Evolutionary conservation across 495 filamentous ascomycete genomes (phyloP), one percentile per base, ranked within the genome.

Genomic region (Chaetomium fimeti): DNA sequence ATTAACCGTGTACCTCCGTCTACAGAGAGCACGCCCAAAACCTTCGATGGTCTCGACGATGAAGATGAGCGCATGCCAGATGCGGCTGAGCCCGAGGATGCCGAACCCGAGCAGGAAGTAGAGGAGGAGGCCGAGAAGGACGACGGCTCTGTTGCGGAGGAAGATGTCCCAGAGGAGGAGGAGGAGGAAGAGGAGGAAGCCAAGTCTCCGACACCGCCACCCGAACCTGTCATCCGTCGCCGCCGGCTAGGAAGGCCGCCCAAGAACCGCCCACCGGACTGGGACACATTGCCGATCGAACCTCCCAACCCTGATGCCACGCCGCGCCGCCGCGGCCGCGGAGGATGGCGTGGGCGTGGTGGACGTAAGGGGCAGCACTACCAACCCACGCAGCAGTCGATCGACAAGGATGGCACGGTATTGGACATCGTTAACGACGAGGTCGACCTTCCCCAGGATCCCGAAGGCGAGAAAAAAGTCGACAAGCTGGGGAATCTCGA

Each of bases 331-430:
- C 84, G 85, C 65, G 88, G 91, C 45, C 83, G 92, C 47, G 89
- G 92, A 64, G 82, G 88, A 55, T 84, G 84, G 68, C 74, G 82
- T 59, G 85, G 85, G 61, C 81, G 85, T 15, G 89, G 90, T 62
- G 91, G 91, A 5, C 85, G 88, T 55, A 84, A 90, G 57, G 90
- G 89, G 43, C 90, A 89, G 3, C 87, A 91, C 22, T 87, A 84
- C 15, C 90, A 94, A 68, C 76, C 77, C 18, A 79, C 75, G 2
- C 77, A 92, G 64, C 90, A 96, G 36, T 88, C 91, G 1, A 85
- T 97, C 62, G 94, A 98, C 76, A 96, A 97, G 71, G 93, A 97
- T 69, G 94, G 94, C 27, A 96, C 92, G 57, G 88, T 90, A 78
- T 86, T 95, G 79, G 89, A 92, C 72, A 93, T 98, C 57, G 83